These are phyloP conservation scores for Pochonia chlamydosporia DNA, from an alignment of 2,329 filamentous ascomycete genomes.

Conservation along the genomic window DNA sequence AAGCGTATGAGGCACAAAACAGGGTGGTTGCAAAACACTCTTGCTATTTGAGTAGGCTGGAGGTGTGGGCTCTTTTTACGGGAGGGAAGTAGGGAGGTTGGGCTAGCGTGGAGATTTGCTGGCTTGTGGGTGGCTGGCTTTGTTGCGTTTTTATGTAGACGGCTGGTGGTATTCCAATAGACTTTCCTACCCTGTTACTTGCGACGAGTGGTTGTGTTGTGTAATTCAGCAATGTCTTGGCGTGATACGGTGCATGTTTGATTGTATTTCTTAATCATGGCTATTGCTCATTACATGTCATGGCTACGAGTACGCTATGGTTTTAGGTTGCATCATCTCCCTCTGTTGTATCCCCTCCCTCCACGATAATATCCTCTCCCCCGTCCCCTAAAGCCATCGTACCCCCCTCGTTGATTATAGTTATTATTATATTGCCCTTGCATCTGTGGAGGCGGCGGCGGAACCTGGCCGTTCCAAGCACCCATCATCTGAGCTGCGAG, in stretches of 20 bases:
- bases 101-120: not conserved
- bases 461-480: constrained; percentile 17
- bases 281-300: not conserved
- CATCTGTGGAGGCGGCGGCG: constrained; percentile 15
- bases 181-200: constrained; percentile 4
- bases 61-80: not conserved
- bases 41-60: no score
- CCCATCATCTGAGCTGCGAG: constrained; percentile 21
- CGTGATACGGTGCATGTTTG: no score
- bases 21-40: not conserved
- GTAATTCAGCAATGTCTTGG: no score
- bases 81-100: not conserved
- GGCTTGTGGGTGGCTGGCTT: not conserved
- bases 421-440: constrained; percentile 15
- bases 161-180: constrained; percentile 1
- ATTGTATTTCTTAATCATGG: no score
- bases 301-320: no score
- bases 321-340: not conserved
- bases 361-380: constrained; percentile 14
- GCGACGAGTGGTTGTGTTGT: no score
- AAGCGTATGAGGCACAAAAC: not conserved
- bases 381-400: constrained; percentile 21
- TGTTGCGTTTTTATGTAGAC: constrained; percentile 1
- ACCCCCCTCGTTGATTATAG: constrained; percentile 20
- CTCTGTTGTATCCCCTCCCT: constrained; percentile 4